Percentiles rank a stretch among this genome's conserved stretches.
phyloP scores from a whole-genome alignment of 352 stramenopile genomes.

The Globisporangium nodosum region DNA sequence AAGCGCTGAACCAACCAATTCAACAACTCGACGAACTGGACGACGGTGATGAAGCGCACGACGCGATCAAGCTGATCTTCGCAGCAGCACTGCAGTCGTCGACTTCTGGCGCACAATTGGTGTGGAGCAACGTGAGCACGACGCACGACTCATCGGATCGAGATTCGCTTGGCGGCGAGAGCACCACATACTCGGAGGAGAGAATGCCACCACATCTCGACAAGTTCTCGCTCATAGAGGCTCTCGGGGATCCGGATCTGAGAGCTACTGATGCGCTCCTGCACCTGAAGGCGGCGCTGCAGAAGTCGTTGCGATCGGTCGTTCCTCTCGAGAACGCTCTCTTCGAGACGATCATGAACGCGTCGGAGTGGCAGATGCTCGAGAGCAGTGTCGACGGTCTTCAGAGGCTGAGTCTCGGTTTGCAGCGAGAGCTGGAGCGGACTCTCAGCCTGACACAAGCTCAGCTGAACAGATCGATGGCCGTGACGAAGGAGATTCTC shows the following conservation, averaged over 20 bases:
- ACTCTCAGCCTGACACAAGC: neutral
- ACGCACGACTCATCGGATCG: neutral
- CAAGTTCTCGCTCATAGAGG: neutral
- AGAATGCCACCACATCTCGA: neutral
- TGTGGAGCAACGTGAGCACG: neutral
- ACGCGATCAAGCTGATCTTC: neutral
- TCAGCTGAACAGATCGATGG: neutral
- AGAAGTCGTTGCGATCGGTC: neutral
- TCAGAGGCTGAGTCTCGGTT: neutral
- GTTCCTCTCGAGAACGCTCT: neutral
- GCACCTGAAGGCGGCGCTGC: neutral
- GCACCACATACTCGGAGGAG: neutral
- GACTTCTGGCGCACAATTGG: neutral
- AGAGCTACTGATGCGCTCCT: neutral
- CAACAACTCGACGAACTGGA: neutral
- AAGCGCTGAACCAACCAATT: neutral
- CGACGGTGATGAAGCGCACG: neutral
- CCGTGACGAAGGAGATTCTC: neutral
- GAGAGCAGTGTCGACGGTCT: neutral
- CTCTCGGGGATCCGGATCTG: neutral
- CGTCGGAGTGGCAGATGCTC: constrained; percentile 2
- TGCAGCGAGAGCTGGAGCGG: constrained; percentile 4
- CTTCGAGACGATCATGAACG: constrained; percentile 7
- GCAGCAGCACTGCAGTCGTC: neutral
- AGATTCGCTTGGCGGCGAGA: neutral